Evolutionary conservation across 2,329 filamentous ascomycete genomes (phyloP).

Genomic region (Penicillium psychrosexuale): DNA sequence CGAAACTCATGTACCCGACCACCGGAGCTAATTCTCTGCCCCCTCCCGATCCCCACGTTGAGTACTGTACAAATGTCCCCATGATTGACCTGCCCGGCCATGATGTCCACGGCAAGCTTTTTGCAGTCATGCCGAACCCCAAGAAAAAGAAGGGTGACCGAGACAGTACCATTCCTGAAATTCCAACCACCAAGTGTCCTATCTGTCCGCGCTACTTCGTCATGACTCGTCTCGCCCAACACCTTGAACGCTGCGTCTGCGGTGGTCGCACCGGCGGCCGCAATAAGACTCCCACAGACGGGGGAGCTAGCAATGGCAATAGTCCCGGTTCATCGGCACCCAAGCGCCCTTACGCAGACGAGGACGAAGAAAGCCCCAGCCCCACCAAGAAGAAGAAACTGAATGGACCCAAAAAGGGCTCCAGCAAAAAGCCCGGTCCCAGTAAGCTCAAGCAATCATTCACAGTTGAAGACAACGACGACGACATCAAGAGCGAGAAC

Average conservation of each 20-base stretch:
- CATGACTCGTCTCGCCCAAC: constrained; percentile 59
- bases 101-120: constrained; percentile 59
- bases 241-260: constrained; percentile 60
- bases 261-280: constrained; percentile 49
- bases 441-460: constrained; percentile 45
- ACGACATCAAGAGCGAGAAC: constrained; percentile 38
- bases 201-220: constrained; percentile 61
- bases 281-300: constrained; percentile 45
- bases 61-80: constrained; percentile 60
- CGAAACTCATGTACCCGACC: constrained; percentile 57
- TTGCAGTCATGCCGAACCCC: constrained; percentile 47
- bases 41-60: constrained; percentile 49
- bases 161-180: constrained; percentile 24
- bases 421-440: constrained; percentile 37
- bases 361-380: constrained; percentile 43
- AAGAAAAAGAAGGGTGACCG: constrained; percentile 40
- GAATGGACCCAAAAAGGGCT: constrained; percentile 37
- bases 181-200: constrained; percentile 52
- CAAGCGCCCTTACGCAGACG: constrained; percentile 39
- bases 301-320: constrained; percentile 42
- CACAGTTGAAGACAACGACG: constrained; percentile 34
- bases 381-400: constrained; percentile 52
- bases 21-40: constrained; percentile 50
- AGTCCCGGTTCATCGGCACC: constrained; percentile 33
- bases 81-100: constrained; percentile 57